Conservation (phyloP, 2,329 filamentous ascomycete species). For the Cladobotryum mycophilum region DNA sequence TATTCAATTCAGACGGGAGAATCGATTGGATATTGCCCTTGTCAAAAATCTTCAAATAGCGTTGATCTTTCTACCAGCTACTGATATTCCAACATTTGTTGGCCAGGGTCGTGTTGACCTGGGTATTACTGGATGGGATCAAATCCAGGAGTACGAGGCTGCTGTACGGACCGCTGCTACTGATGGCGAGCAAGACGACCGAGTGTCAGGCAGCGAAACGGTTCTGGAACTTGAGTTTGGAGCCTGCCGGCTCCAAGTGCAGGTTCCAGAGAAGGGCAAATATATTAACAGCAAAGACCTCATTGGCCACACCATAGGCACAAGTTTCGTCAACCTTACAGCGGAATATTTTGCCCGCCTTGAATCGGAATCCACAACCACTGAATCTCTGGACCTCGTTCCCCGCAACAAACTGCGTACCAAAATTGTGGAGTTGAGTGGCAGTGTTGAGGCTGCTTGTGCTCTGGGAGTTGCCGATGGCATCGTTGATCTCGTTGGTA, state of each 20-base stretch:
- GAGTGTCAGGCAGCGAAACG: conserved; percentile 65
- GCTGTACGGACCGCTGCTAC: conserved; percentile 44
- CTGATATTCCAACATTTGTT: conserved; percentile 96
- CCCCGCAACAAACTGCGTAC: conserved; percentile 58
- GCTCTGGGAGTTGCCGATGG: conserved; percentile 93
- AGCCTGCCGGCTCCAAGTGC: conserved; percentile 88
- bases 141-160: conserved; percentile 85
- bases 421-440: conserved; percentile 88
- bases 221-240: conserved; percentile 90
- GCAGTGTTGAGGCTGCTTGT: conserved; percentile 95
- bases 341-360: conserved; percentile 77
- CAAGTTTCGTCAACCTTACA: conserved; percentile 84
- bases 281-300: conserved; percentile 67
- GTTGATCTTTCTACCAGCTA: conserved; percentile 92
- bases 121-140: conserved; percentile 90
- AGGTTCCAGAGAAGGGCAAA: conserved; percentile 80
- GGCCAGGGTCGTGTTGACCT: conserved; percentile 90
- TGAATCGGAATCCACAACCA: conserved; percentile 49
- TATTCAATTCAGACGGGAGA: conserved; percentile 93
- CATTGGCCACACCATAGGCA: conserved; percentile 88
- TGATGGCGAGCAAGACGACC: conserved; percentile 42
- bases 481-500: conserved; percentile 94
- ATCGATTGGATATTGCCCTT: conserved; percentile 91
- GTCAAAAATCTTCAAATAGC: conserved; percentile 96
- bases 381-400: conserved; percentile 28